Percentiles rank a stretch among this genome's conserved stretches.
Evolutionary conservation across 257 asterid genomes (phyloP).

Genomic region (Striga asiatica): DNA sequence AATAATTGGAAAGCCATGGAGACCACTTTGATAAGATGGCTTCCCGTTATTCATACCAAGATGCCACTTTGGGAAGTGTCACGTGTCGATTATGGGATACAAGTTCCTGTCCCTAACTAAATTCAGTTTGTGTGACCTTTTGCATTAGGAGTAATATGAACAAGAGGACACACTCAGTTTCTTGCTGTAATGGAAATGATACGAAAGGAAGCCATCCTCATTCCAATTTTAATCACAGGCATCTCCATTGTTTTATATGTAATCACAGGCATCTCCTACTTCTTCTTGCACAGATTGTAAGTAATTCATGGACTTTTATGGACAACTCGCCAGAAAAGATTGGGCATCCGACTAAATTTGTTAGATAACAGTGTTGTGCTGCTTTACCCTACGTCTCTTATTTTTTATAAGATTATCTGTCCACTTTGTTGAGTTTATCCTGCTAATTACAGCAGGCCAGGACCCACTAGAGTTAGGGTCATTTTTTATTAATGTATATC

Average conservation of each 20-base stretch:
- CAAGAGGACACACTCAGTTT: neutral
- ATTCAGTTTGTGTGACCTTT: neutral
- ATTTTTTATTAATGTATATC: too few species aligned
- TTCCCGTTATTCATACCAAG: neutral
- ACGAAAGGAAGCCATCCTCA: neutral
- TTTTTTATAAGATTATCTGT: too few species aligned
- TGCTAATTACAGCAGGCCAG: too few species aligned
- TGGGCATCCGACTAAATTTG: neutral
- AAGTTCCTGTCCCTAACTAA: neutral
- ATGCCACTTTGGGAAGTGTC: neutral
- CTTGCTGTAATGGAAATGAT: neutral
- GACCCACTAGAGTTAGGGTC: too few species aligned
- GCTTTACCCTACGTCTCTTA: too few species aligned
- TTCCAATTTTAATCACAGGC: neutral
- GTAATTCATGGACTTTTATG: neutral
- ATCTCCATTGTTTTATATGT: neutral
- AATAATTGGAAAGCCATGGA: neutral
- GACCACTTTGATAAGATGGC: neutral
- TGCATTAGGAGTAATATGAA: neutral
- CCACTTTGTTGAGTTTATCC: too few species aligned
- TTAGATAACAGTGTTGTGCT: too few species aligned
- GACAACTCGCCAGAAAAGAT: neutral
- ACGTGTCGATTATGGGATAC: neutral
- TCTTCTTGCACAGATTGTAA: neutral
- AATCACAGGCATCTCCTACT: neutral